These are phyloP conservation scores for Penicillium coffeae DNA, from an alignment of 495 filamentous ascomycete genomes.

Conservation along the genomic window DNA sequence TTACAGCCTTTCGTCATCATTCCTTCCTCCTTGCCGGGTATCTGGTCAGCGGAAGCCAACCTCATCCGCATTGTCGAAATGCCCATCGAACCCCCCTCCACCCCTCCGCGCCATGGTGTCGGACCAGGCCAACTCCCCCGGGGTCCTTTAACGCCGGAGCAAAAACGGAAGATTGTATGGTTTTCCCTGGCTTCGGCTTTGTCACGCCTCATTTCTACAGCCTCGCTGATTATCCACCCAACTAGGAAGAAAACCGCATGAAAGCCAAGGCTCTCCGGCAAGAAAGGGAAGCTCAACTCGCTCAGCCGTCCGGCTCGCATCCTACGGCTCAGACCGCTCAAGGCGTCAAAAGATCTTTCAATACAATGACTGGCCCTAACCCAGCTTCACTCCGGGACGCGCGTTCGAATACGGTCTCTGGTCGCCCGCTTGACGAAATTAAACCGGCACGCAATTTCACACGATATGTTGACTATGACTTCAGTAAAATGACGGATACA, in stretches of 20 bases:
- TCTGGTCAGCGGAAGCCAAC: background rate
- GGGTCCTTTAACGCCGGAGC: constrained; percentile 68
- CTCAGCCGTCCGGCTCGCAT: constrained; percentile 20
- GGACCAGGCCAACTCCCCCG: constrained; percentile 39
- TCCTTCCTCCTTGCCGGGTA: background rate
- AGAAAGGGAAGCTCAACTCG: constrained; percentile 57
- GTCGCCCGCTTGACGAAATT: constrained; percentile 53
- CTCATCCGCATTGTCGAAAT: constrained; percentile 7
- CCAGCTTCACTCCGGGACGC: constrained; percentile 69
- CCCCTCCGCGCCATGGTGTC: constrained; percentile 51
- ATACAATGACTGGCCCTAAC: constrained; percentile 56
- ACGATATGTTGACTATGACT: constrained; percentile 95
- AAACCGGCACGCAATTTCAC: constrained; percentile 75
- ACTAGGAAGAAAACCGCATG: constrained; percentile 82
- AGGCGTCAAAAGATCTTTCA: constrained; percentile 59
- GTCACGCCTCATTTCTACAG: background rate
- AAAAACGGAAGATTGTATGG: constrained; percentile 65
- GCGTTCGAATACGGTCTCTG: constrained; percentile 27
- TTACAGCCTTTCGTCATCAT: too few species aligned
- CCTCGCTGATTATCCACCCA: background rate
- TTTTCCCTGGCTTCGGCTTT: too few species aligned
- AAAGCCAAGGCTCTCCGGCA: constrained; percentile 86
- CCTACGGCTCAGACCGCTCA: constrained; percentile 26
- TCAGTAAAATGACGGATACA: constrained; percentile 95
- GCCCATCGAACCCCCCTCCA: constrained; percentile 49